Evolutionary conservation across 1,139 yeast species (phyloP), one percentile per base, ranked within the genome.

Genomic region (Kazachstania sp.): DNA sequence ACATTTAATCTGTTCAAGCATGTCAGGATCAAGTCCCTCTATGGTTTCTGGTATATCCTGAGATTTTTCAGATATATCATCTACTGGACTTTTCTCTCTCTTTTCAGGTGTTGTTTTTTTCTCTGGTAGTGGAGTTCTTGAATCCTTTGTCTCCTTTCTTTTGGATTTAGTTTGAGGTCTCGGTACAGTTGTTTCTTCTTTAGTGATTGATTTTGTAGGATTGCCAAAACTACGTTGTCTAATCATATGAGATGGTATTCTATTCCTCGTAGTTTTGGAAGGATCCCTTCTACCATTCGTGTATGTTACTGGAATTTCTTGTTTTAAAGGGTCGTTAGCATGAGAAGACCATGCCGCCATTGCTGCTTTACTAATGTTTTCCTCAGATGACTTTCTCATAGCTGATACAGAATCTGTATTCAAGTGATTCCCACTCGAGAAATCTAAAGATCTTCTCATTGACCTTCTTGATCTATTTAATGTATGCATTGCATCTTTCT

Each of bases 11-110:
- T 67, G 71, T 37, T 69, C 70, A 20, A 77, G 75, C 5, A 77
- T 70, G 12, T 52, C 53, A 16, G 63, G 64, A 51, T 75, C 79
- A 13, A 74, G 77, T 18, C 77, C 78, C 23, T 58, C 56, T 2
- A 58, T 50, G 34, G 45, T 44, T 15, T 31, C 32, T 2, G 44
- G 20, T 31, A 43, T 43, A 6, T 32, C 41, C 4, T 45, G 42
- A 4, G 45, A 7, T 9, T 15, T 15, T 16, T 43, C 39, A 2
- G 45, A 11, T 18, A 36, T 13, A 12, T 11, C 35, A 13, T 32
- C 19, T 9, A 4, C 16, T 9, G 36, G 18, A 15, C 11, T 15
- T 15, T 32, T 32, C 7, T 32, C 36, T 11, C 15, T 32, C 19
- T n/a, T 32, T 32, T 15, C 36, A 23, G 39, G 13, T 19, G 28